phyloP scores from a whole-genome alignment of 305 asterid species.

The Solanum aculeatissimum region DNA sequence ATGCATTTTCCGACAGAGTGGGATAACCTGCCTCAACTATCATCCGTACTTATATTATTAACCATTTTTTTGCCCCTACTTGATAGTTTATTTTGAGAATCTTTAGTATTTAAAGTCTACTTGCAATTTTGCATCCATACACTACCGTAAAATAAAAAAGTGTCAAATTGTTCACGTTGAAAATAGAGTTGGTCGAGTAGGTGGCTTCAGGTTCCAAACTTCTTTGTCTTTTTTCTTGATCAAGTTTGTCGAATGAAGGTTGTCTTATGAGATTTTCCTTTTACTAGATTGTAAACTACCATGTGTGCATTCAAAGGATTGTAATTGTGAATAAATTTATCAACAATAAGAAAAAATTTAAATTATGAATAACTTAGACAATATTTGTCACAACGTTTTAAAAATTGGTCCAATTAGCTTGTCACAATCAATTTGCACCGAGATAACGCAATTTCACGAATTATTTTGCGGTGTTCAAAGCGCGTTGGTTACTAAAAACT shows the following conservation, averaged over 20 bases:
- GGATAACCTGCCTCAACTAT: background rate
- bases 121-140: background rate
- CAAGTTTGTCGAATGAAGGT: too few relatives aligned
- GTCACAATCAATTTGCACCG: background rate
- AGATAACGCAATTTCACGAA: background rate
- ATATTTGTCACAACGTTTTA: background rate
- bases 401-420: background rate
- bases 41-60: background rate
- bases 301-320: too few relatives aligned
- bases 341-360: too few relatives aligned
- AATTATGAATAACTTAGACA: too few relatives aligned
- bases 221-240: too few relatives aligned
- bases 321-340: too few relatives aligned
- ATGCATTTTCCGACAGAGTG: background rate
- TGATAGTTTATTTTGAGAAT: background rate
- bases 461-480: background rate
- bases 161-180: background rate
- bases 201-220: too few relatives aligned
- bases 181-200: background rate
- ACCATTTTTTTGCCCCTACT: background rate
- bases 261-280: too few relatives aligned
- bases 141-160: background rate
- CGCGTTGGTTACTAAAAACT: background rate
- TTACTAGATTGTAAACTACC: too few relatives aligned
- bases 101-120: background rate